Conservation (phyloP, 2,329 filamentous ascomycete species). For the Alternaria sp. region DNA sequence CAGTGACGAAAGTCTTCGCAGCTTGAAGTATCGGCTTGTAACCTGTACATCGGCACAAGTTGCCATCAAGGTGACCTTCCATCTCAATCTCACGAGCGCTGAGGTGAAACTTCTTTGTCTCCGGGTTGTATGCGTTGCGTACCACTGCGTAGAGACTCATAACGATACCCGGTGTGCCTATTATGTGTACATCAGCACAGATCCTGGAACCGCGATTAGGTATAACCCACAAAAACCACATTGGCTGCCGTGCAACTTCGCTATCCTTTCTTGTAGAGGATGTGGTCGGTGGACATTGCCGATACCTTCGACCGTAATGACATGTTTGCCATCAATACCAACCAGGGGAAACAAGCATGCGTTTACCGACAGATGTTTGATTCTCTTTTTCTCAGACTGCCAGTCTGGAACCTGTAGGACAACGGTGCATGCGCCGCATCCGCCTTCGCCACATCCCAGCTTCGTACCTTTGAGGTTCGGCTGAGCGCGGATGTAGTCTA, state of each 20-base stretch:
- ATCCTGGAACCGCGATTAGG: accelerated
- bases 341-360: conserved; percentile 91
- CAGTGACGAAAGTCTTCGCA: conserved; percentile 82
- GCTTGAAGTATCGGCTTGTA: conserved; percentile 93
- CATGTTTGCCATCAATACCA: conserved; percentile 94
- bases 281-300: conserved; percentile 86
- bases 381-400: conserved; percentile 79
- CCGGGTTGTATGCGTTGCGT: conserved; percentile 66
- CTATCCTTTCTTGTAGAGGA: conserved; percentile 87
- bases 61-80: conserved; percentile 78
- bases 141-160: conserved; percentile 91
- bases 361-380: conserved; percentile 95
- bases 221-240: conserved; percentile 77
- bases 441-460: conserved; percentile 92
- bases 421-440: conserved; percentile 93
- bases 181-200: neutral
- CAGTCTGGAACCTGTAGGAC: conserved; percentile 62
- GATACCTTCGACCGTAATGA: conserved; percentile 95
- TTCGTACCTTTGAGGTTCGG: conserved; percentile 94
- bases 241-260: conserved; percentile 89
- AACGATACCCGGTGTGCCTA: conserved; percentile 85
- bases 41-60: conserved; percentile 91
- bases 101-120: conserved; percentile 46
- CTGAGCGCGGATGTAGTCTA: conserved; percentile 85
- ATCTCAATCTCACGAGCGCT: conserved; percentile 49